Conservation (phyloP, 2,329 filamentous ascomycete species). For the Rosellinia necatrix region DNA sequence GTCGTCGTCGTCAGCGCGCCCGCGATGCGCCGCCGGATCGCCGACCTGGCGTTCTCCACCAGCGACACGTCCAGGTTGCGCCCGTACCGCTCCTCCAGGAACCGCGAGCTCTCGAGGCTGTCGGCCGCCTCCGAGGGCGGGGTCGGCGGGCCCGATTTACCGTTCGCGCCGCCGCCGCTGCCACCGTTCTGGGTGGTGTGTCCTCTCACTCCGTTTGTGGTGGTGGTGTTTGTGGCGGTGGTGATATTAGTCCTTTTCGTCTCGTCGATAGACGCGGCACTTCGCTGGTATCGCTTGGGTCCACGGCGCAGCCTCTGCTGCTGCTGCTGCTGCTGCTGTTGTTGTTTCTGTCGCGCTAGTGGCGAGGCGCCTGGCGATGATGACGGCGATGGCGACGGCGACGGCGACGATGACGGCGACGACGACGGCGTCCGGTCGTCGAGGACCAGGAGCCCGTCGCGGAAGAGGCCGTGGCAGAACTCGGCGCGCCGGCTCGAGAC, state of each 20-base stretch:
- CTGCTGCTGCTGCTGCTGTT: no score
- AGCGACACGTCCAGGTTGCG: conserved; percentile 83
- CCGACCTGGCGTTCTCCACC: conserved; percentile 80
- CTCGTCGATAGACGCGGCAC: conserved; percentile 47
- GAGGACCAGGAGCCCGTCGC: conserved; percentile 63
- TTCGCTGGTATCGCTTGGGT: conserved; percentile 80
- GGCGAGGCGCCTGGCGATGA: no score
- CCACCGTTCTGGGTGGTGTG: no score
- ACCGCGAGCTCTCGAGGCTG: conserved; percentile 71
- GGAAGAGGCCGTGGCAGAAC: conserved; percentile 79
- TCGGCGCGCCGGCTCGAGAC: conserved; percentile 89
- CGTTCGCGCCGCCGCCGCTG: conserved; percentile 18
- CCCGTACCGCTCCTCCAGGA: conserved; percentile 93
- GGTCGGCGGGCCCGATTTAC: conserved; percentile 25
- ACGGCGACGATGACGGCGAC: no score
- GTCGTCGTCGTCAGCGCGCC: conserved; percentile 78
- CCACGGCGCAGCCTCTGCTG: conserved; percentile 63
- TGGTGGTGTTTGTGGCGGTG: no score
- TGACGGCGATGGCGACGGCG: no score
- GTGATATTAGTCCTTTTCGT: conserved; percentile 31
- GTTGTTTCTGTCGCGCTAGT: no score
- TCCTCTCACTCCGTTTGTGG: no score
- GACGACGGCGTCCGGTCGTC: conserved; percentile 34
- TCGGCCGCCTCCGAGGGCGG: conserved; percentile 43
- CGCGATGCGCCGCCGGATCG: conserved; percentile 85